Evolutionary conservation across 2,329 filamentous ascomycete genomes (phyloP), one percentile per base, ranked within the genome.

Genomic region (Pseudogymnoascus sp.): DNA sequence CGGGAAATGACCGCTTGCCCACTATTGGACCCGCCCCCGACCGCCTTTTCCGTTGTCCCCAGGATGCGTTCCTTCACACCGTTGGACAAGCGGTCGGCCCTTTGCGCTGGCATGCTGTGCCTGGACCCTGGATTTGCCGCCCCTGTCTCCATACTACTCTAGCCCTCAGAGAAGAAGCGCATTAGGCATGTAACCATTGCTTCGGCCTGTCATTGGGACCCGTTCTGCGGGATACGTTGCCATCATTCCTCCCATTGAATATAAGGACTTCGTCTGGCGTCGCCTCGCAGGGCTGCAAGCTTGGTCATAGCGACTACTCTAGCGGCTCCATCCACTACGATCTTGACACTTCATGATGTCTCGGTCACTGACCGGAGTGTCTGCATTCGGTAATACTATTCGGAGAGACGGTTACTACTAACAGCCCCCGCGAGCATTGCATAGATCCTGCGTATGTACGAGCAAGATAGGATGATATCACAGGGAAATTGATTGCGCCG

Each of bases 31-130:
- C 49, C 45, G 45, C 45, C 49, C 49, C 49, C 49, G 28, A 55
- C 49, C 49, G 49, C 28, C 49, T 33, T 55, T 55, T 55, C 49
- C 49, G 49, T 55, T 28, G 49, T 19, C 49, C n/a, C 28, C 49
- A 55, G 25, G 49, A 55, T 55, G 49, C 28, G 49, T 55, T 55
- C 49, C 49, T 55, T 55, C 49, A 55, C 49, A 55, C 49, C 49
- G 49, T 55, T 55, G 49, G 28, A 55, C n/a, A 33, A 19, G n/a
- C 16, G 28, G 49, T 33, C 28, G 25, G 49, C 28, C 49, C 49
- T 55, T 55, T 55, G 49, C 16, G 49, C 49, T 55, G 25, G 45
- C 49, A 33, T 22, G 25, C 28, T 55, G 49, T 55, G 8, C 49
- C 49, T 55, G 49, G 49, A 55, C 49, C 49, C 49, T 55, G 28